Conservation (phyloP, 495 filamentous ascomycete species). For the Neurospora hispaniola region DNA sequence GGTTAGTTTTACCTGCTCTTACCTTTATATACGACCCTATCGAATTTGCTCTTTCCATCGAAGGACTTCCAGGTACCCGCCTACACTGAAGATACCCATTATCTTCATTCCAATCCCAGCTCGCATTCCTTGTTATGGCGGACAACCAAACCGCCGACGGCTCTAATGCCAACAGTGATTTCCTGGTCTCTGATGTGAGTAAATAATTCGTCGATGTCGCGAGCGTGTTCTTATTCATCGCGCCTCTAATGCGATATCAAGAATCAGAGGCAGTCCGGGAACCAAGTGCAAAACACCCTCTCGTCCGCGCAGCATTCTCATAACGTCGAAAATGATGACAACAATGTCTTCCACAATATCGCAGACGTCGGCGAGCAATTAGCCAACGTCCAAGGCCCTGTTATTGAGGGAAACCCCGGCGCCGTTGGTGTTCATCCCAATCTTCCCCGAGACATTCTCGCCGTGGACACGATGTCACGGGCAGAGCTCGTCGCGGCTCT, state of each 20-base stretch:
- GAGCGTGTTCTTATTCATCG: not conserved
- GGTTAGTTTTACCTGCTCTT: too few species aligned
- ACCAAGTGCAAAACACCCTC: not conserved
- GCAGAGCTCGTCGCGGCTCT: not conserved
- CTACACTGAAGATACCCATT: not conserved
- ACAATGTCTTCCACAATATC: not conserved
- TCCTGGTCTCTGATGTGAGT: not conserved
- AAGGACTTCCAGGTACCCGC: not conserved
- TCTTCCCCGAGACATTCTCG: not conserved
- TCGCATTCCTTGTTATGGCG: not conserved
- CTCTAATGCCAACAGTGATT: not conserved
- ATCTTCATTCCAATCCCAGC: not conserved
- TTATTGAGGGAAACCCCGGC: not conserved
- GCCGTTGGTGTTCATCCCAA: not conserved
- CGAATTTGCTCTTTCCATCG: not conserved
- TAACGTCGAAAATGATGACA: not conserved
- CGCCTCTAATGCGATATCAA: not conserved
- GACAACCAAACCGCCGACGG: not conserved
- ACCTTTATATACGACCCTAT: not conserved
- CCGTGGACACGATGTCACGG: not conserved
- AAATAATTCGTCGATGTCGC: not conserved
- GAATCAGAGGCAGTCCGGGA: not conserved
- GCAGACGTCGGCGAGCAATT: not conserved
- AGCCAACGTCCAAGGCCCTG: not conserved
- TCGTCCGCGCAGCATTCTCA: rapidly evolving